Evolutionary conservation across 2,329 filamentous ascomycete genomes (phyloP), one percentile per base, ranked within the genome.

Genomic region (Phaeosphaeria sp.): DNA sequence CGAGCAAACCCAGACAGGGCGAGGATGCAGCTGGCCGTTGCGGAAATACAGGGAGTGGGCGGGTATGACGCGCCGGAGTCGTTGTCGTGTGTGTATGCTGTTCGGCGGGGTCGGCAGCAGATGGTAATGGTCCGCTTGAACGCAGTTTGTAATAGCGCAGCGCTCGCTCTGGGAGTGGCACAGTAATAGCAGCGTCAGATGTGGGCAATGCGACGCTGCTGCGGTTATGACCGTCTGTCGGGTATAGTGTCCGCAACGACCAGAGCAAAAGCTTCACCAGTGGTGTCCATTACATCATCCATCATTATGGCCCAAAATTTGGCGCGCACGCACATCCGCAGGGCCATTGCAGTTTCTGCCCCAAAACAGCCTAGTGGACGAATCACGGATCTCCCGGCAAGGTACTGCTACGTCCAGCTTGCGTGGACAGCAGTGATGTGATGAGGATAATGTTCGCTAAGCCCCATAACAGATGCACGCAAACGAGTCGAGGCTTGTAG

Each of bases 281-380:
- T 56, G 55, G 60, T 58, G 57, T n/a, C n/a, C 59, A 68, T 70
- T 66, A 74, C 69, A 71, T 74, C 71, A 74, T 65, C 48, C n/a
- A n/a, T n/a, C n/a, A n/a, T 50, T 49, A 18, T 54, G 46, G 55
- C 53, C 42, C 59, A 56, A 57, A 51, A 45, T 55, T 39, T 43
- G 46, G 50, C 64, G 64, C 57, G 55, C 65, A 55, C 59, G 61
- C 21, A 62, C 59, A 54, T 53, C 54, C 58, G 54, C 64, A 67
- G 63, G 62, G 62, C 60, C 55, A 36, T 45, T 51, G 53, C 50
- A 33, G 63, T 49, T 51, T 57, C 59, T 53, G 56, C 51, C 68
- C 58, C 47, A 53, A 59, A 65, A 55, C 57, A 53, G 63, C 40
- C 53, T 69, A 69, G 68, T 59, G 51, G 55, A 56, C 69, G 61